phyloP scores from a whole-genome alignment of 768 basidiomycete genomes.

The Pholiota microspora region DNA sequence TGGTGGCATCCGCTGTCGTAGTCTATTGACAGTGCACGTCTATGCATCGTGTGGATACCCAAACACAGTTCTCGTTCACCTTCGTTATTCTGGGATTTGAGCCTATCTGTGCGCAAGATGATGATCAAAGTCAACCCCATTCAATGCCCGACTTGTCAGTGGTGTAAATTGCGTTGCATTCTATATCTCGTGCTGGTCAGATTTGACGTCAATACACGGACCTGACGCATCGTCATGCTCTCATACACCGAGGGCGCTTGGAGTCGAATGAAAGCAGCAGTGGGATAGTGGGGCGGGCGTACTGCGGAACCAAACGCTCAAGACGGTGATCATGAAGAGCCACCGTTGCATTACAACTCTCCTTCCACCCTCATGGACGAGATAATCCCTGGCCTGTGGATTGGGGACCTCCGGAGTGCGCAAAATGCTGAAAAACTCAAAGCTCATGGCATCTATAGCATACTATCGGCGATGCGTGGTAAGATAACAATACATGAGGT shows the following conservation, averaged over 20 bases:
- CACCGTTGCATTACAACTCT: neutral
- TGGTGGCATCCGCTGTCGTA: too few relatives aligned
- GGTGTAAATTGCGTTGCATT: too few relatives aligned
- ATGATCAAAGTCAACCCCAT: too few relatives aligned
- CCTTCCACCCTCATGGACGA: slow-evolving; percentile 57
- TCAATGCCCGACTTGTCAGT: too few relatives aligned
- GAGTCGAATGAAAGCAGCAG: neutral
- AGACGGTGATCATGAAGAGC: neutral
- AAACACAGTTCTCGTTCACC: too few relatives aligned
- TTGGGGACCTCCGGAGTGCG: slow-evolving; percentile 77
- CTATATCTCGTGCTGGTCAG: neutral
- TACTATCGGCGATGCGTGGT: slow-evolving; percentile 73
- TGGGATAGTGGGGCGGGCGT: neutral
- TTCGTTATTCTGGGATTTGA: too few relatives aligned
- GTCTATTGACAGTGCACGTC: too few relatives aligned
- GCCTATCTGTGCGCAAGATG: too few relatives aligned
- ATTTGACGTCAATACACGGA: neutral
- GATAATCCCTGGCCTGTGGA: slow-evolving; percentile 78
- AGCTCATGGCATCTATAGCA: slow-evolving; percentile 70
- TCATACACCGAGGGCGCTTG: neutral
- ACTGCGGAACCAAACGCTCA: neutral
- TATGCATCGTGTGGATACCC: too few relatives aligned
- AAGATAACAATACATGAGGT: slow-evolving; percentile 66
- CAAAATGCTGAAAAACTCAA: slow-evolving; percentile 59
- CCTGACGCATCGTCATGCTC: neutral